A percentile compares a stretch with the other conserved stretches of the same genome.
These are phyloP conservation scores for Phyllostachys edulis DNA, from an alignment of 176 grass and related monocot species.

Conservation along the genomic window DNA sequence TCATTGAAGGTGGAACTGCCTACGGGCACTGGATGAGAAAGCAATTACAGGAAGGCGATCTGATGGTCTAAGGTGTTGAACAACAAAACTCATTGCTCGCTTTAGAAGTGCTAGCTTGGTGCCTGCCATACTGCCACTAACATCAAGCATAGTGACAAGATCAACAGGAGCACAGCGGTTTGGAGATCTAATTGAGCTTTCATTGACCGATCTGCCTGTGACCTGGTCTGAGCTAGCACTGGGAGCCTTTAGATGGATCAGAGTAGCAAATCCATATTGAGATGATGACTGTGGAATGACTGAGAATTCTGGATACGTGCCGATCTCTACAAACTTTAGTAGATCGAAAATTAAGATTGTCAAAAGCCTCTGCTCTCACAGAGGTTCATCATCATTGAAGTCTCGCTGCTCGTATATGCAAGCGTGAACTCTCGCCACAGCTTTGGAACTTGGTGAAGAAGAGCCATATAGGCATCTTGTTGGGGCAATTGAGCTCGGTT, in stretches of 20 bases:
- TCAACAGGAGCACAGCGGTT: slow-evolving; percentile 75
- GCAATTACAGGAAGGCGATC: slow-evolving; percentile 90
- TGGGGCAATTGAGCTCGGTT: slow-evolving; percentile 42
- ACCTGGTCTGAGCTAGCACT: slow-evolving; percentile 37
- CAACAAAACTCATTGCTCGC: slow-evolving; percentile 92
- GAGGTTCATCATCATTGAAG: slow-evolving; percentile 85
- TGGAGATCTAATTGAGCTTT: slow-evolving; percentile 25
- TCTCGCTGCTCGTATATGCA: slow-evolving; percentile 51
- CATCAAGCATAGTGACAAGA: slow-evolving; percentile 89
- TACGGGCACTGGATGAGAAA: slow-evolving; percentile 78
- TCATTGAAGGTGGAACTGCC: slow-evolving; percentile 65
- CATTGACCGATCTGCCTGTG: slow-evolving; percentile 28
- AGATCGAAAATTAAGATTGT: slow-evolving; percentile 37
- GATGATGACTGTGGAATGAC: slow-evolving; percentile 52
- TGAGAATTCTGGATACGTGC: slow-evolving; percentile 63
- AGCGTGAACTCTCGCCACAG: slow-evolving; percentile 30
- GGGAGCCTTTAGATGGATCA: slow-evolving; percentile 78
- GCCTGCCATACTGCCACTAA: slow-evolving; percentile 94
- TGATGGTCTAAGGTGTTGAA: slow-evolving; percentile 80
- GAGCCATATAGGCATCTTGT: slow-evolving; percentile 46
- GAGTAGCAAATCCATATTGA: slow-evolving; percentile 57
- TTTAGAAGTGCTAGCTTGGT: slow-evolving; percentile 87
- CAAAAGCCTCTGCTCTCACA: slow-evolving; percentile 39
- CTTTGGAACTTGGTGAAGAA: slow-evolving; percentile 47
- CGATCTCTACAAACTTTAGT: slow-evolving; percentile 58